Evolutionary conservation across 2,329 filamentous ascomycete species (phyloP), one percentile per base, ranked within the genome.

Genomic region (Xylaria sp.): DNA sequence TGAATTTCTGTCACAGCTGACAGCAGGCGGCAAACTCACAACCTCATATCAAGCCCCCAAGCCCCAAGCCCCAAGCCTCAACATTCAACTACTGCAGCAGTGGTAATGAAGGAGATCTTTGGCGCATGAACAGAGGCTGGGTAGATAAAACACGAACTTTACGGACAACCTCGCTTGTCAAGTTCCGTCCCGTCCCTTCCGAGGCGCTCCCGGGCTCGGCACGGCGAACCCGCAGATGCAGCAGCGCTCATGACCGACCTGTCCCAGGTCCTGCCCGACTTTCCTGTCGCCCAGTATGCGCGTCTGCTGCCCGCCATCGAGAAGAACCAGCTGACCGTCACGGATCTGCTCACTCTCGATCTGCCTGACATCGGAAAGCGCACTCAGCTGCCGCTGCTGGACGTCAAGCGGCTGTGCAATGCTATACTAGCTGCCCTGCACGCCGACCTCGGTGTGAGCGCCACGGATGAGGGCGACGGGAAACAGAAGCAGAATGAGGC

Each of bases 271-370:
- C 87, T 97, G 73, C 94, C 95, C 75, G 86, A 89, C 81, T 97
- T 97, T 78, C 87, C 91, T 69, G 86, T 88, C 72, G 85, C 87
- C 77, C 86, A 87, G 70, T 95, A 92, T 81, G 85, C 90, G 49
- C 89, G 92, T 76, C 89, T 97, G 56, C 82, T 97, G 38, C 90
- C 93, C 2, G 89, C 89, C 26, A 87, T 98, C 64, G 95, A 98
- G 82, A 89, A 88, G 78, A 89, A 92, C 75, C 85, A 86, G 60
- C 84, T 99, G 77, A 92, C 92, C 31, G 92, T 92, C 38, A 90
- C 89, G 74, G 96, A 99, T 79, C 87, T 99, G 58, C 86, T 99
- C 75, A 93, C 93, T 2, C 89, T 97, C 70, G 93, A 97, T 77
- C 87, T 90, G 4, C 85, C 90, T 69, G 92, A 97, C 77, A 88